phyloP scores from a whole-genome alignment of 2,329 filamentous ascomycete genomes.

The Beauveria bassiana region DNA sequence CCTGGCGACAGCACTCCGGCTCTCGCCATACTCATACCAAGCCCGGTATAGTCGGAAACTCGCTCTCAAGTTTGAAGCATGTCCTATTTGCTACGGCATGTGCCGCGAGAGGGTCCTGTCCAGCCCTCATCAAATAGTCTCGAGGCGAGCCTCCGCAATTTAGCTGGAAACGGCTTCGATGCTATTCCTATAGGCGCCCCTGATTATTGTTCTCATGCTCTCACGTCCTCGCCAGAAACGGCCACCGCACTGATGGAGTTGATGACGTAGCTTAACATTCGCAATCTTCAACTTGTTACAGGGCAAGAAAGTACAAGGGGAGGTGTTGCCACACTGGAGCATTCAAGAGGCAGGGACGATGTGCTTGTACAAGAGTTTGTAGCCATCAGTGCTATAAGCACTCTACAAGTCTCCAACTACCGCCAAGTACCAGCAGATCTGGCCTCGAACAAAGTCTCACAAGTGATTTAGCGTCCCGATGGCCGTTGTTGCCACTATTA shows the following conservation, averaged over 20 bases:
- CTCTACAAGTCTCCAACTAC: too few species aligned
- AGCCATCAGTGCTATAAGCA: too few species aligned
- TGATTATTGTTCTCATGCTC: background rate
- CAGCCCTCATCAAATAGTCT: background rate
- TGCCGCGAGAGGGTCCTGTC: background rate
- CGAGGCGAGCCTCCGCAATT: background rate
- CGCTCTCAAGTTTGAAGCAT: background rate
- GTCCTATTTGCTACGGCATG: background rate
- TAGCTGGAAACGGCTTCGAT: background rate
- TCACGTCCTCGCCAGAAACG: background rate
- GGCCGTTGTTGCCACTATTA: background rate
- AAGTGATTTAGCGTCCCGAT: background rate
- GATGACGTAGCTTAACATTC: background rate
- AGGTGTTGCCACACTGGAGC: too few species aligned
- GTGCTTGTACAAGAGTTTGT: too few species aligned
- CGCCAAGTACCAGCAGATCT: too few species aligned
- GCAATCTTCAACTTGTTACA: background rate
- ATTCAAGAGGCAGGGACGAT: too few species aligned
- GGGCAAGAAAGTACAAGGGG: background rate
- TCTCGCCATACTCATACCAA: background rate
- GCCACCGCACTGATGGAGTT: background rate
- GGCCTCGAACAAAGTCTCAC: background rate
- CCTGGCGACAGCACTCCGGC: background rate
- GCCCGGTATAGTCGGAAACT: too few species aligned
- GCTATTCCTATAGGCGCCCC: background rate